Percentiles rank a stretch among this genome's conserved stretches.
phyloP scores from a whole-genome alignment of 1,284 basidiomycete species.

The Ganoderma meredithae region DNA sequence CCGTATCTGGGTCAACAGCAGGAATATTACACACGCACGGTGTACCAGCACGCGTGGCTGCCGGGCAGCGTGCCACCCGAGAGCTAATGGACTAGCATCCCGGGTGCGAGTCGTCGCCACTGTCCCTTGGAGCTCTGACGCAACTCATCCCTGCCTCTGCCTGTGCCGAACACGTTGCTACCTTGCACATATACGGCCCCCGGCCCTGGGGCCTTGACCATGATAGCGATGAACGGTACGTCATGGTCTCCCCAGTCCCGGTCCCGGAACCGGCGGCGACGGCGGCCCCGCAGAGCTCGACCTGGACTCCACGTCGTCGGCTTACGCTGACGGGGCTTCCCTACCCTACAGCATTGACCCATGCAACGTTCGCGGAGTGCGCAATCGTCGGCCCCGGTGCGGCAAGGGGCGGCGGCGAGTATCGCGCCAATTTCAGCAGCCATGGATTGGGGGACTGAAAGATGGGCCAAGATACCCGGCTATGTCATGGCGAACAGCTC shows the following conservation, averaged over 20 bases:
- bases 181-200: not conserved
- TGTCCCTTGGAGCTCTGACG: not conserved
- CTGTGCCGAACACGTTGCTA: not conserved
- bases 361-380: slow-evolving; percentile 36
- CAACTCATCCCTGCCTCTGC: not conserved
- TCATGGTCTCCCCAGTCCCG: not conserved
- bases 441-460: not conserved
- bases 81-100: slow-evolving; percentile 12
- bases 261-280: too few species aligned
- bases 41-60: slow-evolving; percentile 34
- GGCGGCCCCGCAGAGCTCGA: not conserved
- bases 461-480: too few species aligned
- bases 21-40: slow-evolving; percentile 41
- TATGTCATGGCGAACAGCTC: too few species aligned
- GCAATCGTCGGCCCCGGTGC: slow-evolving; percentile 34
- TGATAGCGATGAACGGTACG: slow-evolving; percentile 15
- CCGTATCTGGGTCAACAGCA: slow-evolving; percentile 60
- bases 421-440: slow-evolving; percentile 36
- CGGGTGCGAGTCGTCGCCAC: slow-evolving; percentile 19
- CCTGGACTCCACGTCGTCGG: not conserved
- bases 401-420: slow-evolving; percentile 15
- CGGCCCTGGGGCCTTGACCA: not conserved
- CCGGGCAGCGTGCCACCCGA: slow-evolving; percentile 29
- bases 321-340: not conserved
- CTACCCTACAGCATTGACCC: slow-evolving; percentile 29